Conservation (phyloP, 1,284 basidiomycete genomes). For the Grifola frondosa region DNA sequence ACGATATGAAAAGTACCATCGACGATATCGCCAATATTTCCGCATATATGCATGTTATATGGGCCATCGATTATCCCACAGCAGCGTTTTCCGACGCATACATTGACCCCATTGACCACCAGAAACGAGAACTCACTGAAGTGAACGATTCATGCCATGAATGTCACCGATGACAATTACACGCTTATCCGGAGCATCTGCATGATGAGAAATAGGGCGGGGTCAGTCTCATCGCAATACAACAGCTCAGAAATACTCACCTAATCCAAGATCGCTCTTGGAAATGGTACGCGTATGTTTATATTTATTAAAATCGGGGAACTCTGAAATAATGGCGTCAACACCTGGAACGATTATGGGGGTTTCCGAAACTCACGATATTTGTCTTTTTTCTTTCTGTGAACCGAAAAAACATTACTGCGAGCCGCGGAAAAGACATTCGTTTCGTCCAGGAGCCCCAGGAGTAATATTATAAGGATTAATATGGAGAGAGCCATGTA, state of each 20-base stretch:
- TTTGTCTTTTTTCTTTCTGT: conserved; percentile 16
- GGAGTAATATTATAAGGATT: too few relatives aligned
- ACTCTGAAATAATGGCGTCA: conserved; percentile 22
- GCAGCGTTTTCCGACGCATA: too few relatives aligned
- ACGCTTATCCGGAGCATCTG: conserved; percentile 54
- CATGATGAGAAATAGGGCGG: not conserved
- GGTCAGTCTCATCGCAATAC: not conserved
- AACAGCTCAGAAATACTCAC: conserved; percentile 33
- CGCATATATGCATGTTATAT: too few relatives aligned
- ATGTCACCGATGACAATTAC: conserved; percentile 81
- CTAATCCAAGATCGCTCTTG: conserved; percentile 48
- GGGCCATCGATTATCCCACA: too few relatives aligned
- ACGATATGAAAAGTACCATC: too few relatives aligned
- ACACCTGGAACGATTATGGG: not conserved
- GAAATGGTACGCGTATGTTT: conserved; percentile 41
- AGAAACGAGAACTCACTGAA: conserved; percentile 61
- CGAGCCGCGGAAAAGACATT: too few relatives aligned
- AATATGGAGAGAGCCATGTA: too few relatives aligned
- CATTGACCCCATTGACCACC: too few relatives aligned
- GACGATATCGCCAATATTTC: too few relatives aligned
- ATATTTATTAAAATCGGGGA: conserved; percentile 61
- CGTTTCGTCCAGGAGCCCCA: too few relatives aligned
- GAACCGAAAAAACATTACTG: too few relatives aligned
- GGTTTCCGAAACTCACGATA: conserved; percentile 12
- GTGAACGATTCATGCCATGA: conserved; percentile 72